Base-by-base conservation (phyloP, 1,284 basidiomycete genomes). In the Boletus mariae region DNA sequence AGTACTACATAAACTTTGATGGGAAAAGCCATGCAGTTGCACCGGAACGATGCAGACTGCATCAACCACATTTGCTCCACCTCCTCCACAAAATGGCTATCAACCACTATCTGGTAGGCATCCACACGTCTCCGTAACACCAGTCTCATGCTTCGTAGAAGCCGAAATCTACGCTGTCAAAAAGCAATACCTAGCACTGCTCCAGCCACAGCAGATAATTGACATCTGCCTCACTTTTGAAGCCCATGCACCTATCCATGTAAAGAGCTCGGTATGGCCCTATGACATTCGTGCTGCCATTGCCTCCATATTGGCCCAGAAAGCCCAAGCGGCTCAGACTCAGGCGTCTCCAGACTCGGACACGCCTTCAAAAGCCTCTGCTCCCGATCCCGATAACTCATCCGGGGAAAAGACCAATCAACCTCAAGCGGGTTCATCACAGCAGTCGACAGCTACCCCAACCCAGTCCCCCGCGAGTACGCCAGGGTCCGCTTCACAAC, bases 191-290 rank as follows among this genome's bases (percentile, higher is more conserved):
- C 73, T 90, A 41, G 74, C 75, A 28, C 75, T 88, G 20, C 73
- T 90, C 8, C 77, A 83, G 15, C 79, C 77, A 32, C 75, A 79
- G 45, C 84, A 87, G 70, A 78, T 90, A 63, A 84, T 89, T 61
- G 87, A 90, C 58, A 81, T 90, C 58, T 87, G 87, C 63, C 75
- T 90, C 47, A 76, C 76, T 28, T 83, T 89, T 59, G 87, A 90
- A 60, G 68, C 80, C 9, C 79, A 88, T 71, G 83, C 80, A 1
- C 82, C 86, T 5, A 69, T 75, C 31, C 80, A 82, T 57, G 65
- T 83, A 47, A 81, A 80, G 66, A 75, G 73, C 50, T 71, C 79
- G 25, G 69, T 89, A 66, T 90, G 88, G 85, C 87, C 87, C 9
- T 64, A 72, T 31, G 84, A 90, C 62, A 73, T 90, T 48, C 75